Evolutionary conservation across 2,329 filamentous ascomycete species (phyloP), one percentile per base, ranked within the genome.

Genomic region (Colletotrichum sidae): DNA sequence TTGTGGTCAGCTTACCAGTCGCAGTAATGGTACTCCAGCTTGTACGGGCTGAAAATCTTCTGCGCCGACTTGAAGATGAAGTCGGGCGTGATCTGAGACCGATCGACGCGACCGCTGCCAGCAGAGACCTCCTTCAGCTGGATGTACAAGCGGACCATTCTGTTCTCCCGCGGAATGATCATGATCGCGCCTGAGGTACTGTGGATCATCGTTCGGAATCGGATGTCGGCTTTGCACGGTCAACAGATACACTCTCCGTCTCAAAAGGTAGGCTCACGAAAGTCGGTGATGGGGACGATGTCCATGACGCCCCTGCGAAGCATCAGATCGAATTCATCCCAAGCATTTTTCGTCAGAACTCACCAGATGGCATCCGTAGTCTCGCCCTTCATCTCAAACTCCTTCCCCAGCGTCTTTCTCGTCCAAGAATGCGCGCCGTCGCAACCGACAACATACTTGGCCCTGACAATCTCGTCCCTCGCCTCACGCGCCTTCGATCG

Each of bases 341-440:
- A 10, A 25, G 9, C n/a, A 9, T 9, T 10, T n/a, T 10, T 6
- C 41, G 3, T 37, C 2, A 17, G 4, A 2, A 65, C 62, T 53
- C 46, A 65, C 80, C 80, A 84, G 41, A 84, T 81, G 57, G 74
- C 80, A 63, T 84, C 82, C 1, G 81, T 84, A 38, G 80, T 81
- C 53, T 88, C 86, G 2, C 87, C 87, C 59, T 85, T 80, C 58
- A 89, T 78, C 41, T 83, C 78, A 42, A 86, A 83, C 2, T 62
- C 63, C 47, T 56, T 52, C 0, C 86, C 85, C 1, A 92, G 76
- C 59, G 86, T 80, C 64, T 83, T 81, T 42, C 90, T 78, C 0
- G 86, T 87, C 87, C 88, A 91, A 56, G 84, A 88, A 70, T 90
- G 88, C 0, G 90, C 90, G 0, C 90, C 90, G 68, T 92, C 90